These are phyloP conservation scores for Quercus berberidifolia DNA, from an alignment of 306 rosid genomes.

Conservation along the genomic window DNA sequence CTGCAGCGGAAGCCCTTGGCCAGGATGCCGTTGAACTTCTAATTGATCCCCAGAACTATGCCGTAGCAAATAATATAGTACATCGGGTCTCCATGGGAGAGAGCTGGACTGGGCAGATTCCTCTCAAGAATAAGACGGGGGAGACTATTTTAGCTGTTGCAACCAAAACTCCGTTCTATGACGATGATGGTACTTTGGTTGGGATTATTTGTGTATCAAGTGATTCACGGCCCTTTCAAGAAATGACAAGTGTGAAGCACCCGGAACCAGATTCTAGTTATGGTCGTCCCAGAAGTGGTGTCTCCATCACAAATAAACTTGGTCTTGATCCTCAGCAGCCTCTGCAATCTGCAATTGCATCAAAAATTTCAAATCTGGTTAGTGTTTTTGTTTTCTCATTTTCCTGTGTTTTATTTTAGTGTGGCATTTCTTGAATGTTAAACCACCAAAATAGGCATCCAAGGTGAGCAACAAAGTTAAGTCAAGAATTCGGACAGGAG, in stretches of 20 bases:
- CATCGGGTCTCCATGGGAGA: constrained; percentile 67
- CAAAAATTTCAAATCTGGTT: constrained; percentile 89
- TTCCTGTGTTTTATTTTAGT: constrained; percentile 31
- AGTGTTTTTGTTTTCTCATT: constrained; percentile 34
- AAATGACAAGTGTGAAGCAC: constrained; percentile 27
- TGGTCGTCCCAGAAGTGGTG: constrained; percentile 39
- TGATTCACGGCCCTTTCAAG: constrained; percentile 69
- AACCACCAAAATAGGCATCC: constrained; percentile 66
- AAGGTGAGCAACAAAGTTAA: constrained; percentile 90
- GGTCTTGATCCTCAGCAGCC: constrained; percentile 94
- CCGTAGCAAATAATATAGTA: constrained; percentile 45
- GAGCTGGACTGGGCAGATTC: constrained; percentile 90
- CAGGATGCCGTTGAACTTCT: constrained; percentile 61
- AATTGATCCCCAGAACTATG: constrained; percentile 55
- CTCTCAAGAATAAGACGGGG: constrained; percentile 71
- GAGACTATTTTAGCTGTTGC: constrained; percentile 52
- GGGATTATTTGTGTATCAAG: constrained; percentile 75
- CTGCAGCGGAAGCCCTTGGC: constrained; percentile 81
- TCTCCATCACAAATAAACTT: constrained; percentile 53
- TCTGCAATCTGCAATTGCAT: constrained; percentile 71
- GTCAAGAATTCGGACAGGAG: constrained; percentile 67
- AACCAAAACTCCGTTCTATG: constrained; percentile 81
- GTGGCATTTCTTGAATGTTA: constrained; percentile 38
- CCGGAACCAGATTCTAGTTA: constrained; percentile 41
- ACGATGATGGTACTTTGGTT: constrained; percentile 63